These are phyloP conservation scores for Protomyces pachydermus DNA, from an alignment of 1,139 yeast genomes.

Conservation along the genomic window DNA sequence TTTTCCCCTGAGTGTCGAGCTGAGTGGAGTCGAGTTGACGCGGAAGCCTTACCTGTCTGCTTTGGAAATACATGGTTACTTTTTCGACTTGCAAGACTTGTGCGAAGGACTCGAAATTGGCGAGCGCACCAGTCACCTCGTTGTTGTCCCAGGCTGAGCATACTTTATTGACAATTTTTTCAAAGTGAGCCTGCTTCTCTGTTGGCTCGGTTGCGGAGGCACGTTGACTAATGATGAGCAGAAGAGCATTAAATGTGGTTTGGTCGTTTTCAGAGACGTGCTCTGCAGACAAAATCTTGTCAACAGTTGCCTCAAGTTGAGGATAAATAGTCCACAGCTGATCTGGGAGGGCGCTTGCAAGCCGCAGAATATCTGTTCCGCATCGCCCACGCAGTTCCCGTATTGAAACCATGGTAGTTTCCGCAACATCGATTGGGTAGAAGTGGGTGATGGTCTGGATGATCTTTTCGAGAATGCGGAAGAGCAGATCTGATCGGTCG, in stretches of 20 bases:
- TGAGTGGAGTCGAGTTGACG: conserved; percentile 70
- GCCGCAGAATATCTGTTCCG: conserved; percentile 68
- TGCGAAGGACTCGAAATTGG: conserved; percentile 95
- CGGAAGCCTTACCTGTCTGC: conserved; percentile 66
- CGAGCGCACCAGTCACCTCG: conserved; percentile 78
- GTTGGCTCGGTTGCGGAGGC: conserved; percentile 59
- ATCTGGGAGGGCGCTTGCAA: conserved; percentile 29
- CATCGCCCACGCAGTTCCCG: conserved; percentile 86
- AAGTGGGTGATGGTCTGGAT: conserved; percentile 83
- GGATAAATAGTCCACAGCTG: conserved; percentile 29
- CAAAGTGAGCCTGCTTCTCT: conserved; percentile 61
- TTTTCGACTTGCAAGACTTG: conserved; percentile 91
- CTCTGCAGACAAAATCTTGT: conserved; percentile 14
- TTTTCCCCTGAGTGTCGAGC: conserved; percentile 88
- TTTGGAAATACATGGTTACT: conserved; percentile 83
- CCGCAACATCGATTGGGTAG: conserved; percentile 51
- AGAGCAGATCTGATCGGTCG: conserved; percentile 59
- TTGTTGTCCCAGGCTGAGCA: conserved; percentile 89
- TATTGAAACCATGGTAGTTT: conserved; percentile 67
- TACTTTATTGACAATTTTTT: conserved; percentile 88
- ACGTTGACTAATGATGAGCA: conserved; percentile 85
- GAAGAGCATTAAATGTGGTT: conserved; percentile 47
- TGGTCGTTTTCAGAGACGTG: conserved; percentile 25
- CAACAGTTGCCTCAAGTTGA: conserved; percentile 28
- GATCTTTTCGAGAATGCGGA: conserved; percentile 78